A percentile compares a stretch with the other conserved stretches of the same genome.
phyloP scores from a whole-genome alignment of 129 eudicot genomes.

The Helianthus tuberosus region DNA sequence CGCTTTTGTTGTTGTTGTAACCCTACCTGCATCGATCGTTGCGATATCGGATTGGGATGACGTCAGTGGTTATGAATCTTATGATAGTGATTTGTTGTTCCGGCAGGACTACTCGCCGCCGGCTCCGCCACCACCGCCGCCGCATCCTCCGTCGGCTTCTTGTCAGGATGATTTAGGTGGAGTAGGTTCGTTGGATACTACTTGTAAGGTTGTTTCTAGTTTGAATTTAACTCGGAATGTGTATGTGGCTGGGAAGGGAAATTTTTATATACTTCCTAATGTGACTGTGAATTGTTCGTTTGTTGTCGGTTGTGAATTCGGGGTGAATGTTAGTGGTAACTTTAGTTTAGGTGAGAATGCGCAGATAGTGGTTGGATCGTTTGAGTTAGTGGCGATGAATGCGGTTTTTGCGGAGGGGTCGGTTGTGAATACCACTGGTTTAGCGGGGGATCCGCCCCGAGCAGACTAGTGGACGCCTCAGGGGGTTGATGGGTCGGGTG shows the following conservation, averaged over 20 bases:
- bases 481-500: constrained; percentile 81
- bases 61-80: not conserved
- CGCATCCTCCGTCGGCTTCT: constrained; percentile 77
- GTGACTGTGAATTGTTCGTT: constrained; percentile 54
- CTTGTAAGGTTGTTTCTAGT: constrained; percentile 68
- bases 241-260: constrained; percentile 80
- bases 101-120: constrained; percentile 94
- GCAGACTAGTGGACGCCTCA: constrained; percentile 86
- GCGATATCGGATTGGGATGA: constrained; percentile 14
- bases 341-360: constrained; percentile 72
- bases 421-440: constrained; percentile 61
- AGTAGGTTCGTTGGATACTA: constrained; percentile 78
- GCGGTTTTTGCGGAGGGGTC: constrained; percentile 60
- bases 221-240: constrained; percentile 57
- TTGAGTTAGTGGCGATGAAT: constrained; percentile 54
- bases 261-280: constrained; percentile 67
- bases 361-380: constrained; percentile 45
- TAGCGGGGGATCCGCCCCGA: constrained; percentile 81
- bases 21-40: constrained; percentile 16
- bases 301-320: constrained; percentile 58
- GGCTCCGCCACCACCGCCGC: constrained; percentile 96
- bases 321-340: constrained; percentile 66
- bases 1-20: not conserved
- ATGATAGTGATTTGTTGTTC: constrained; percentile 20
- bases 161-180: constrained; percentile 81